Evolutionary conservation across 306 rosid species (phyloP).

Genomic region (Trifolium subterraneum): DNA sequence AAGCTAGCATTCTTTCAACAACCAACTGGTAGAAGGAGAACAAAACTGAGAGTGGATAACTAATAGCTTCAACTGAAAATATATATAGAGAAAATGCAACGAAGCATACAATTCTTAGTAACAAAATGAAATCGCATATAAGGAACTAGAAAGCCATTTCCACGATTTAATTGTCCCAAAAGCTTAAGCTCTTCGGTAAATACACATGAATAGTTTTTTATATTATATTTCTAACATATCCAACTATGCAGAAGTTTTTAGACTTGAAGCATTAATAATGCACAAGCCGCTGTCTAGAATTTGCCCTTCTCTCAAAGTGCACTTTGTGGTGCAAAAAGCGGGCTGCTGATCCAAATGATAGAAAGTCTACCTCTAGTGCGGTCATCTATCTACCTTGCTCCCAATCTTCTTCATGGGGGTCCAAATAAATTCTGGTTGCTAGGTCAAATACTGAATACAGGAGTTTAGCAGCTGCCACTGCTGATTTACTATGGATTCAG

Average conservation of each 20-base stretch:
- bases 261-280: slow-evolving; percentile 1
- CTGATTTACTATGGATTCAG: slow-evolving; percentile 6
- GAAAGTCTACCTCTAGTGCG: background rate
- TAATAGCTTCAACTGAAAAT: slow-evolving; percentile 28
- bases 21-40: slow-evolving; percentile 74
- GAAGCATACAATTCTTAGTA: slow-evolving; percentile 26
- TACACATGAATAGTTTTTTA: background rate
- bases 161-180: background rate
- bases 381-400: slow-evolving; percentile 11
- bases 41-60: slow-evolving; percentile 34
- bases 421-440: background rate
- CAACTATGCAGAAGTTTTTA: slow-evolving; percentile 1
- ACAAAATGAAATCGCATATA: slow-evolving; percentile 34
- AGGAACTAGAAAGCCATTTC: slow-evolving; percentile 13
- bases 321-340: background rate
- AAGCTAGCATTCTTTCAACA: slow-evolving; percentile 93
- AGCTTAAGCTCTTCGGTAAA: background rate
- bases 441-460: background rate
- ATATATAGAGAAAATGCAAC: slow-evolving; percentile 17
- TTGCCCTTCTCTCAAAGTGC: background rate
- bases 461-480: background rate
- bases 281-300: background rate
- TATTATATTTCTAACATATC: background rate
- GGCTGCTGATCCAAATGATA: slow-evolving; percentile 5
- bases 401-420: background rate